Conservation (phyloP, 1,284 basidiomycete species). For the Fomes fomentarius region DNA sequence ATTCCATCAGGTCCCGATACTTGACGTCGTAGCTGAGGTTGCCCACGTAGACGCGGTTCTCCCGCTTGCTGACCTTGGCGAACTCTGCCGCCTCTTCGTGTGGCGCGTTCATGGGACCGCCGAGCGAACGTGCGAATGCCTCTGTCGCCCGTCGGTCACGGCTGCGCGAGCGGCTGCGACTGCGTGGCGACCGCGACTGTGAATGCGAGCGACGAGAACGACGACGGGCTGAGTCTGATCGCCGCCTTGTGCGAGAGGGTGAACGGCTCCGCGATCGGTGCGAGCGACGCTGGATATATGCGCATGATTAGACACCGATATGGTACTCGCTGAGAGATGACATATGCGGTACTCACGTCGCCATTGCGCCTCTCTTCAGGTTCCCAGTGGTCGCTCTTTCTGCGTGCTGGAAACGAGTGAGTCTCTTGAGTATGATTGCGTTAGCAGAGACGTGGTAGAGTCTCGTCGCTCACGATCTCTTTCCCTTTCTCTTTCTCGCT, state of each 20-base stretch:
- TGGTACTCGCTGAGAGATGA: constrained; percentile 16
- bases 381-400: constrained; percentile 75
- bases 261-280: constrained; percentile 54
- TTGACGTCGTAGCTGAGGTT: constrained; percentile 98
- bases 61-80: constrained; percentile 92
- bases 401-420: constrained; percentile 36
- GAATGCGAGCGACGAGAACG: constrained; percentile 57
- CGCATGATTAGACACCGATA: constrained; percentile 12
- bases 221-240: constrained; percentile 67
- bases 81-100: constrained; percentile 89
- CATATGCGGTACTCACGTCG: constrained; percentile 49
- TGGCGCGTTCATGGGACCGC: constrained; percentile 90
- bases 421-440: background rate
- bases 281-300: constrained; percentile 44
- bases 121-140: constrained; percentile 76
- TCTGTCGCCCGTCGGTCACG: constrained; percentile 65
- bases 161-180: constrained; percentile 55
- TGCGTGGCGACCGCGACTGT: constrained; percentile 52
- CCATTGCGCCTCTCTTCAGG: constrained; percentile 68
- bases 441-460: constrained; percentile 44
- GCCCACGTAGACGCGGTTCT: constrained; percentile 98
- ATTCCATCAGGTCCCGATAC: constrained; percentile 97
- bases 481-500: constrained; percentile 35
- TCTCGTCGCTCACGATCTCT: constrained; percentile 50
- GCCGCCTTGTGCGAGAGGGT: constrained; percentile 67